These are phyloP conservation scores for Aspergillus aculeatinus DNA, from an alignment of 2,329 filamentous ascomycete species.

Conservation along the genomic window DNA sequence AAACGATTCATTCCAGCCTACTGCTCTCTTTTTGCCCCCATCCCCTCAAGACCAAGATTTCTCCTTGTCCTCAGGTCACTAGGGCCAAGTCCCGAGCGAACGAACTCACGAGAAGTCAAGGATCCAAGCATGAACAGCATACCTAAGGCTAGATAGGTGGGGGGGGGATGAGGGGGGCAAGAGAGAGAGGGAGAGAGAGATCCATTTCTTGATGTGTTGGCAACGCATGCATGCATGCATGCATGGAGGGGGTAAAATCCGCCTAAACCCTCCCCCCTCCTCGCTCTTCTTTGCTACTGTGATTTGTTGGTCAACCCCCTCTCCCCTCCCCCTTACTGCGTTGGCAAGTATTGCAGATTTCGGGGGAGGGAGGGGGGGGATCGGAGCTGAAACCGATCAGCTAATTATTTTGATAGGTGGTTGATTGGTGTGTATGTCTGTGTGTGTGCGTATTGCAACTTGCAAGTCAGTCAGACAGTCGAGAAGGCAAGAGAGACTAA, in stretches of 20 bases:
- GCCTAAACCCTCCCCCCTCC: background rate
- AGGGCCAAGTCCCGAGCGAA: background rate
- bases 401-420: background rate
- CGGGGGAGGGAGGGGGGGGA: background rate
- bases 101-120: background rate
- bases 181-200: background rate
- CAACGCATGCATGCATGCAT: constrained; percentile 37
- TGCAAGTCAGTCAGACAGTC: background rate
- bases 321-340: constrained; percentile 25
- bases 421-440: background rate
- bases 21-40: background rate
- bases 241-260: background rate
- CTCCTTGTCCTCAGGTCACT: background rate
- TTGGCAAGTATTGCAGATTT: background rate
- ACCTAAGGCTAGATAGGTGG: background rate
- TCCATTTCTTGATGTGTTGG: constrained; percentile 21
- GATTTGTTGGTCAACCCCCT: constrained; percentile 31
- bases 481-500: background rate
- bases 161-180: background rate
- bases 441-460: background rate
- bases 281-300: constrained; percentile 6
- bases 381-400: background rate
- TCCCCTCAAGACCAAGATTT: background rate
- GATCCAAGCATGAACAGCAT: background rate
- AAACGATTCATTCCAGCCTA: no score